phyloP scores from a whole-genome alignment of 1,139 yeast species.

The Geotrichum europaeum region DNA sequence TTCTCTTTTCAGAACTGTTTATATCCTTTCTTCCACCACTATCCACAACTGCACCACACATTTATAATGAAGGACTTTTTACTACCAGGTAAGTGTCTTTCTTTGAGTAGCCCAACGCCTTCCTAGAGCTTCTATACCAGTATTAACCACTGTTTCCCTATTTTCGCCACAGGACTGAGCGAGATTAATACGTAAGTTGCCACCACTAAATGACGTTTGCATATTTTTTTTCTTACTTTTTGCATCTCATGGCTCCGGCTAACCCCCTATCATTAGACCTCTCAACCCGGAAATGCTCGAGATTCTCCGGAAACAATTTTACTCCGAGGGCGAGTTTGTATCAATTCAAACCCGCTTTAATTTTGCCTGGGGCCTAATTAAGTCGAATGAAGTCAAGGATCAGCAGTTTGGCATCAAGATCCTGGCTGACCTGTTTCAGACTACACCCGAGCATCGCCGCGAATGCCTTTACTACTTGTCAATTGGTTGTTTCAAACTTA shows the following conservation, averaged over 20 bases:
- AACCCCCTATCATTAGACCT: slow-evolving; percentile 44
- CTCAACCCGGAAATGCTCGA: slow-evolving; percentile 69
- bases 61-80: slow-evolving; percentile 12
- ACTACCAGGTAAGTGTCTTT: slow-evolving; percentile 18
- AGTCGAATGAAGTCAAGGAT: slow-evolving; percentile 53
- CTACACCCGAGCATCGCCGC: slow-evolving; percentile 74
- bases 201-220: background rate
- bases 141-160: background rate
- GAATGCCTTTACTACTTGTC: slow-evolving; percentile 87
- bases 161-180: slow-evolving; percentile 26
- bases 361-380: slow-evolving; percentile 93
- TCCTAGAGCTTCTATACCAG: background rate
- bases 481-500: slow-evolving; percentile 81
- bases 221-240: background rate
- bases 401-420: slow-evolving; percentile 77
- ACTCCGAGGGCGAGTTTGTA: slow-evolving; percentile 73
- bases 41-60: background rate
- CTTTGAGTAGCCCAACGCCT: background rate
- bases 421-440: slow-evolving; percentile 56
- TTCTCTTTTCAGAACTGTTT: background rate
- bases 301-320: slow-evolving; percentile 69
- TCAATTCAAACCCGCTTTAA: slow-evolving; percentile 83
- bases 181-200: slow-evolving; percentile 33
- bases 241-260: slow-evolving; percentile 16
- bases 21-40: background rate